Base-by-base conservation (phyloP, 176 grass and related monocot genomes). In the Triticum dicoccoides region DNA sequence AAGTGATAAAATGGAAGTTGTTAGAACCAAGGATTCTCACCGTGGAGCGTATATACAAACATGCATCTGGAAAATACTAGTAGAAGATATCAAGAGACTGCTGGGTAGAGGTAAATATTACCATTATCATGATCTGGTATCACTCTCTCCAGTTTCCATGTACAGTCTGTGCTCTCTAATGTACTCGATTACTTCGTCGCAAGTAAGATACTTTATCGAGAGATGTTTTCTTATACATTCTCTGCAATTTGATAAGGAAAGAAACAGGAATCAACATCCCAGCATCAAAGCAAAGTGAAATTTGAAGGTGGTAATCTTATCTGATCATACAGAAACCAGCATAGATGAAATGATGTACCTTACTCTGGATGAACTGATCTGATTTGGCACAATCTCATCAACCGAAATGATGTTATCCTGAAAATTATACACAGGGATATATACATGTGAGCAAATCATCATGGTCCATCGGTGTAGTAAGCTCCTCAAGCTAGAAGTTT, bases 361-460 rank as follows among this genome's bases (percentile, higher is more conserved):
- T 84, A 98, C 88, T 98, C 72, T 98, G 8, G 96, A 94, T 59
- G 96, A 94, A 83, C 96, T 98, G 35, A 98, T 98, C 85, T 98
- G 93, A 58, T 98, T 98, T 47, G 90, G 91, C 25, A 98, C 86
- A 33, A 98, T 92, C 84, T 98, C 96, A 88, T 95, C 90, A 8
- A 94, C 91, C 0, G 65, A 82, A 81, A 98, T 79, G 52, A 98
- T 95, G 49, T 95, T 95, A 56, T 82, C 78, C 93, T 98, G 79
- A 68, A 87, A 93, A 64, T 59, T 5, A 80, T 41, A 83, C 69
- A 83, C 11, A n/a, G 9, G 7, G 17, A 51, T 1, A 68, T 21
- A 54, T 0, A 15, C 0, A 51, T 51, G 4, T 84, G 61, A 79
- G 78, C 38, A 44, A 61, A 70, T 25, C 86, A 42, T 8, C 13